These are phyloP conservation scores for Brachypodium distachyon DNA, from an alignment of 202 grass and related monocot species.

Conservation along the genomic window DNA sequence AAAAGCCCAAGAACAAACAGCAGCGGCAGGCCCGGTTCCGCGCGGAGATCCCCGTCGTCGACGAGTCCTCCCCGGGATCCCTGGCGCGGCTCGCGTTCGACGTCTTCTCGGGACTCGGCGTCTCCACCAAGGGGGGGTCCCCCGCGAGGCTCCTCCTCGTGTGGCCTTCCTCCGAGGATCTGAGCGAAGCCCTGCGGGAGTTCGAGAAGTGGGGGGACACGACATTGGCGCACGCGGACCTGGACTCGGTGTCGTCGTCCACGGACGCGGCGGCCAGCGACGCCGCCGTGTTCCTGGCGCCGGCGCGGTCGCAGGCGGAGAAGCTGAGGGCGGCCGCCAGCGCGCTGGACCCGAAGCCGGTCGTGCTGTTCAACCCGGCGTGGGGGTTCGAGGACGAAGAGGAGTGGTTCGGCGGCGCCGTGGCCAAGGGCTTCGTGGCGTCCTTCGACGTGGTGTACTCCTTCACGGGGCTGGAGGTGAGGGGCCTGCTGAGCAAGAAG, in stretches of 20 bases:
- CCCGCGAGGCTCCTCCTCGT: slow-evolving; percentile 44
- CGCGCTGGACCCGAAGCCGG: slow-evolving; percentile 42
- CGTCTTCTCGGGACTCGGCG: slow-evolving; percentile 41
- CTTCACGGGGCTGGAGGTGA: slow-evolving; percentile 84
- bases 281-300: slow-evolving; percentile 46
- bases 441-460: slow-evolving; percentile 90
- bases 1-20: slow-evolving; percentile 63
- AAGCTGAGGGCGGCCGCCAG: slow-evolving; percentile 28
- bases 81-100: slow-evolving; percentile 58
- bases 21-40: slow-evolving; percentile 61
- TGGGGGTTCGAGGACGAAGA: slow-evolving; percentile 88
- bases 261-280: slow-evolving; percentile 31
- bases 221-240: slow-evolving; percentile 32
- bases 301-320: slow-evolving; percentile 38
- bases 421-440: slow-evolving; percentile 32
- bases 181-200: slow-evolving; percentile 17
- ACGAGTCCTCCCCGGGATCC: slow-evolving; percentile 66
- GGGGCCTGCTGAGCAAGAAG: slow-evolving; percentile 64
- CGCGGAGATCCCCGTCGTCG: slow-evolving; percentile 76
- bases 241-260: slow-evolving; percentile 24
- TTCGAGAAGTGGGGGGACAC: background rate
- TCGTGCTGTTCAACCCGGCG: slow-evolving; percentile 79
- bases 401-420: slow-evolving; percentile 15
- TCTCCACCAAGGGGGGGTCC: slow-evolving; percentile 26
- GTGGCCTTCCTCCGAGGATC: slow-evolving; percentile 40